Conservation (phyloP, 139 green algal species). For the Chlamydomonas eustigma region DNA sequence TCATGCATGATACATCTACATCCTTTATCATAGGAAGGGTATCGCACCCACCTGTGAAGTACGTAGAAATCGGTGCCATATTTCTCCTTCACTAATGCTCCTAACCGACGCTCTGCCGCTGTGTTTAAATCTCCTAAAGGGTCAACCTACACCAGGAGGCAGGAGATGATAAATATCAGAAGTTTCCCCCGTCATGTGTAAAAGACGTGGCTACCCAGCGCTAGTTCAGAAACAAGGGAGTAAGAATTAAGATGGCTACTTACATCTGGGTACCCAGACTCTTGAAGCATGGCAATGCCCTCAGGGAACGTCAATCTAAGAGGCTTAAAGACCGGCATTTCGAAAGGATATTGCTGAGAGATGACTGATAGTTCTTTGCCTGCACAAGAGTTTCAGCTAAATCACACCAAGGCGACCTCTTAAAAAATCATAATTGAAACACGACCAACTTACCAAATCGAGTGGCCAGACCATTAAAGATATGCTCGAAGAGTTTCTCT, state of each 20-base stretch:
- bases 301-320: constrained; percentile 86
- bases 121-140: constrained; percentile 91
- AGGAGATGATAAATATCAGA: no score
- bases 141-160: constrained; percentile 48
- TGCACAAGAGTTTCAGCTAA: constrained; percentile 19
- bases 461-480: constrained; percentile 84
- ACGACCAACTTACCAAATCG: constrained; percentile 51
- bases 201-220: no score
- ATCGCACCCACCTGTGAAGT: constrained; percentile 78
- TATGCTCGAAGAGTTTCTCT: constrained; percentile 85
- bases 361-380: constrained; percentile 73
- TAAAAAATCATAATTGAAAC: constrained; percentile 51
- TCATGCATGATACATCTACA: no score
- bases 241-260: no score
- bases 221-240: no score
- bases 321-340: constrained; percentile 78
- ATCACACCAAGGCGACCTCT: neutral
- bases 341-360: constrained; percentile 85
- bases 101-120: constrained; percentile 83
- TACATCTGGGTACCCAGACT: constrained; percentile 28
- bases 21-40: no score
- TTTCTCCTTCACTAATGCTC: constrained; percentile 88
- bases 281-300: constrained; percentile 89
- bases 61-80: constrained; percentile 98
- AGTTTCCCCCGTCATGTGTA: no score